Base-by-base conservation (phyloP, 164 flowering plant genomes). In the Nelumbo lutea region DNA sequence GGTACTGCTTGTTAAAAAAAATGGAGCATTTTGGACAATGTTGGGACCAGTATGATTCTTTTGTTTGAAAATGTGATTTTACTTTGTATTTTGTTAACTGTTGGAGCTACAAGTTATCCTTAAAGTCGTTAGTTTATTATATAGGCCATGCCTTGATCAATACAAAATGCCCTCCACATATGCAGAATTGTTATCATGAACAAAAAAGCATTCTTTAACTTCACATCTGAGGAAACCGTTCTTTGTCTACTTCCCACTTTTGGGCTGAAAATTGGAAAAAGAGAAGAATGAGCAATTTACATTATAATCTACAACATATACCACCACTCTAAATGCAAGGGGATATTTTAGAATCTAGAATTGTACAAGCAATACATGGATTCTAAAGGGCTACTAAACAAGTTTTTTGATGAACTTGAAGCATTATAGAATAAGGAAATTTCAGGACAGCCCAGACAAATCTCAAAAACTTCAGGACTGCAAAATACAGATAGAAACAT, bases 301-400 rank as follows among this genome's bases (percentile, higher is more conserved):
- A 66, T 65, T 41, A 42, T 38, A 13, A 42, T 55, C 50, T 66
- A 55, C 51, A 66, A 43, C 61, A 55, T 66, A 55, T 13, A 53
- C 3, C 50, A 42, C 43, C 3, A 59, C 62, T 43, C 43, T 39
- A 5, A 59, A 4, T 7, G 62, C 42, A 59, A 40, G 11, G 11
- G 43, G 62, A 43, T 27, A 27, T 27, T 27, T 27, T 27, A 27
- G 43, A 7, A 6, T 9, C 43, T 59, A 15, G 4, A 6, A 4
- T 58, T 5, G 8, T 38, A 38, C 15, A 38, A 59, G 15, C 48
- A 61, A 61, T 61, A 61, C 47, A 61, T 61, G 64, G 4, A 44
- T 43, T 42, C 47, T 42, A 48, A 56, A 9, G 56, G 56, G 67
- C 46, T 48, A 50, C 40, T 48, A 50, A 55, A 66, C 61, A 66